These are phyloP conservation scores for Pseudomicrostroma phylloplanum DNA, from an alignment of 1,284 basidiomycete genomes.

Conservation along the genomic window DNA sequence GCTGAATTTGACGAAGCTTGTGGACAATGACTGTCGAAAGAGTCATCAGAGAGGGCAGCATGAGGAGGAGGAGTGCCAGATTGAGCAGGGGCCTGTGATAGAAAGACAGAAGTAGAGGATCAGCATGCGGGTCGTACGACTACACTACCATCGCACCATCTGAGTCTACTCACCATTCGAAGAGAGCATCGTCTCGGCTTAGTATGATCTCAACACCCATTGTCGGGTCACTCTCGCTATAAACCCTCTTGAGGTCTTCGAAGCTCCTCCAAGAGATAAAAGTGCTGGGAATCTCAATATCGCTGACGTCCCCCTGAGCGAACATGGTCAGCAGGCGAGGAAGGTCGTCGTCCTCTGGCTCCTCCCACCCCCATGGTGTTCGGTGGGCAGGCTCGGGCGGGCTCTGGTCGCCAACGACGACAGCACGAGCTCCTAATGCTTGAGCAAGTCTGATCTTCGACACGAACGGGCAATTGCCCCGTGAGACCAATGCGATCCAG, in stretches of 20 bases:
- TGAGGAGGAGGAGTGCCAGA: constrained; percentile 41
- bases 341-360: constrained; percentile 29
- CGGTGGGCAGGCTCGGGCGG: constrained; percentile 2
- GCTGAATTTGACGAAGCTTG: constrained; percentile 33
- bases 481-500: constrained; percentile 48
- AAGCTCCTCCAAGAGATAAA: constrained; percentile 47
- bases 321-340: constrained; percentile 47
- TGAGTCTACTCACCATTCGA: constrained; percentile 27
- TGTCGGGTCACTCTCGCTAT: constrained; percentile 20
- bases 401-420: constrained; percentile 44
- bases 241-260: constrained; percentile 38
- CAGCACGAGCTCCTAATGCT: constrained; percentile 43
- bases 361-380: constrained; percentile 11
- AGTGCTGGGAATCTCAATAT: constrained; percentile 44
- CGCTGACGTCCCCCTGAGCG: constrained; percentile 40
- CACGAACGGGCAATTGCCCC: constrained; percentile 44
- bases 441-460: constrained; percentile 46
- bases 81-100: constrained; percentile 30
- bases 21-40: constrained; percentile 41
- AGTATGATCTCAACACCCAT: constrained; percentile 40
- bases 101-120: not conserved
- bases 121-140: too few species aligned
- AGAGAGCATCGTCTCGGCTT: constrained; percentile 37
- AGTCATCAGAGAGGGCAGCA: constrained; percentile 46
- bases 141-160: too few species aligned